Evolutionary conservation across 306 rosid genomes (phyloP).

Genomic region (Quercus bicolor): DNA sequence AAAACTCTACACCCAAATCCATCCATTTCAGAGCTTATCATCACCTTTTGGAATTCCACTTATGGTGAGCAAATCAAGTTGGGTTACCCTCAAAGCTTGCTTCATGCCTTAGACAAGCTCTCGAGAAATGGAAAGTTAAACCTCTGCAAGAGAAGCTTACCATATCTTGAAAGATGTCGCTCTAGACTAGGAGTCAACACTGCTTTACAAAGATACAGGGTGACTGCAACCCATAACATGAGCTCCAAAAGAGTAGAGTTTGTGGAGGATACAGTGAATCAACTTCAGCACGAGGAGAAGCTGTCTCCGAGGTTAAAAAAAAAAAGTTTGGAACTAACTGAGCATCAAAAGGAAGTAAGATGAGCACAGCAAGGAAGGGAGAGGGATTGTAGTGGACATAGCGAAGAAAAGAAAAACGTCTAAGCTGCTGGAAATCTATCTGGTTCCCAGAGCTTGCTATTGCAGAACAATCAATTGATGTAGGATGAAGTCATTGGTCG

Average conservation of each 20-base stretch:
- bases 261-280: too few species aligned
- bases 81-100: conserved; percentile 64
- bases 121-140: conserved; percentile 57
- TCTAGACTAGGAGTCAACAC: too few species aligned
- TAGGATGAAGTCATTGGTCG: too few species aligned
- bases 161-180: conserved; percentile 39
- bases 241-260: too few species aligned
- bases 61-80: conserved; percentile 52
- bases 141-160: conserved; percentile 56
- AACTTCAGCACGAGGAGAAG: too few species aligned
- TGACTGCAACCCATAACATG: too few species aligned
- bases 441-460: not conserved
- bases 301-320: conserved; percentile 12
- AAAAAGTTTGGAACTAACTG: conserved; percentile 36
- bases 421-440: not conserved
- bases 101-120: conserved; percentile 62
- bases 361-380: conserved; percentile 77
- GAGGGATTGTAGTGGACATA: conserved; percentile 61
- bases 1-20: conserved; percentile 69
- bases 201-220: too few species aligned
- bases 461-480: too few species aligned
- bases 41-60: conserved; percentile 73
- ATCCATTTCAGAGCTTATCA: conserved; percentile 63
- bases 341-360: conserved; percentile 79
- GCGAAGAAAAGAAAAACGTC: not conserved